phyloP scores from a whole-genome alignment of 2,329 filamentous ascomycete genomes.

The Sporothrix pseudoabietina region DNA sequence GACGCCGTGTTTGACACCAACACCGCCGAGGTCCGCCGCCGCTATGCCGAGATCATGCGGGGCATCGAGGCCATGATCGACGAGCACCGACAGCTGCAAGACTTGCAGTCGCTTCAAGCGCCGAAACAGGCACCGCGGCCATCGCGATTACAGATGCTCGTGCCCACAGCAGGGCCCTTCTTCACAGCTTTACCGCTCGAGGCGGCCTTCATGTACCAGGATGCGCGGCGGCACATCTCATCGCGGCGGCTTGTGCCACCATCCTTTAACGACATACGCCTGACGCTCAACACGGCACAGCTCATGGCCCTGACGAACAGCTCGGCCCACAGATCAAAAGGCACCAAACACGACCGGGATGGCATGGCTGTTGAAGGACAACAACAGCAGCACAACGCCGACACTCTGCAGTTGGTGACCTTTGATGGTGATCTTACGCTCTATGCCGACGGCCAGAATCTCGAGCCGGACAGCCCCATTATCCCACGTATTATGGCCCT shows the following conservation, averaged over 20 bases:
- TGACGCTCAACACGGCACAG: conserved; percentile 93
- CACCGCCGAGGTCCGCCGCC: conserved; percentile 76
- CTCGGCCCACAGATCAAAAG: conserved; percentile 48
- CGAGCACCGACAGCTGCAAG: conserved; percentile 83
- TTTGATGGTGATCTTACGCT: conserved; percentile 98
- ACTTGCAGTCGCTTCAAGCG: conserved; percentile 52
- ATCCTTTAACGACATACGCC: conserved; percentile 93
- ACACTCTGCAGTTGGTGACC: conserved; percentile 74
- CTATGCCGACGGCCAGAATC: conserved; percentile 83
- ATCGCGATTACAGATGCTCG: conserved; percentile 89
- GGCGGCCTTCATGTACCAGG: conserved; percentile 89
- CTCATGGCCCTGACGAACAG: conserved; percentile 69
- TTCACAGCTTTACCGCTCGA: conserved; percentile 86
- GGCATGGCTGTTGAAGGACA: not conserved
- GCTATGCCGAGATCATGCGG: conserved; percentile 92
- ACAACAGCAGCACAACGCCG: not conserved
- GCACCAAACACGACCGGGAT: conserved; percentile 36
- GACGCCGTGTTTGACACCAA: conserved; percentile 68
- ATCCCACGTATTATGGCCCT: conserved; percentile 70
- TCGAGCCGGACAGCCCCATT: conserved; percentile 75
- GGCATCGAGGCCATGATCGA: conserved; percentile 91
- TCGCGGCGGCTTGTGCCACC: conserved; percentile 90
- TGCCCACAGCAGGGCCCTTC: conserved; percentile 89
- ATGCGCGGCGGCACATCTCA: conserved; percentile 81
- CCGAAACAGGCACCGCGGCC: conserved; percentile 45